phyloP scores from a whole-genome alignment of 192 early-diverging fungal species.

The Coemansia sp. region DNA sequence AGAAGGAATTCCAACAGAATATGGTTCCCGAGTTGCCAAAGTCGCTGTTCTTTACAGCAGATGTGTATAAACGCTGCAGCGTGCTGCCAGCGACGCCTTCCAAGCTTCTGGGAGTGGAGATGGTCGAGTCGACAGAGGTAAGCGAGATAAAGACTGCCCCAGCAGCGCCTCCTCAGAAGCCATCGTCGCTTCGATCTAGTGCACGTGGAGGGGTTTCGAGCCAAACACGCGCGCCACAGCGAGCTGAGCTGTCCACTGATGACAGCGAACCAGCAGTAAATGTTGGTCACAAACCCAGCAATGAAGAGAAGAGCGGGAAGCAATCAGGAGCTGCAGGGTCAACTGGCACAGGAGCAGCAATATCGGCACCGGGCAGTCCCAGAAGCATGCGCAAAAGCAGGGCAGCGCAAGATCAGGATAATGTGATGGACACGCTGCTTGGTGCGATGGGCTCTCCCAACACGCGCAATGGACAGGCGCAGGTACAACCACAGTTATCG shows the following conservation, averaged over 20 bases:
- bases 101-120: not conserved
- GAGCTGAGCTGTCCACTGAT: not conserved
- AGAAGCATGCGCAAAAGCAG: not conserved
- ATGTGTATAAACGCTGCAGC: conserved; percentile 35
- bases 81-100: conserved; percentile 6
- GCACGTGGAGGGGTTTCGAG: not conserved
- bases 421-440: conserved; percentile 42
- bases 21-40: conserved; percentile 14
- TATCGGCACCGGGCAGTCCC: not conserved
- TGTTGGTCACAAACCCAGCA: not conserved
- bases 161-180: conserved; percentile 22
- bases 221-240: not conserved
- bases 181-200: conserved; percentile 27
- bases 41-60: conserved; percentile 26
- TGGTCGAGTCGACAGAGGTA: not conserved
- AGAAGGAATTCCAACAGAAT: conserved; percentile 22
- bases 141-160: not conserved
- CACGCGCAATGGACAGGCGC: conserved; percentile 1
- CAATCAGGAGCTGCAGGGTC: not conserved
- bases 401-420: conserved; percentile 5
- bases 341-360: not conserved
- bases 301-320: not conserved
- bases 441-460: conserved; percentile 41
- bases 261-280: not conserved
- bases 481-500: not conserved